phyloP scores from a whole-genome alignment of 2,329 filamentous ascomycete species.

The Diaporthe amygdali region DNA sequence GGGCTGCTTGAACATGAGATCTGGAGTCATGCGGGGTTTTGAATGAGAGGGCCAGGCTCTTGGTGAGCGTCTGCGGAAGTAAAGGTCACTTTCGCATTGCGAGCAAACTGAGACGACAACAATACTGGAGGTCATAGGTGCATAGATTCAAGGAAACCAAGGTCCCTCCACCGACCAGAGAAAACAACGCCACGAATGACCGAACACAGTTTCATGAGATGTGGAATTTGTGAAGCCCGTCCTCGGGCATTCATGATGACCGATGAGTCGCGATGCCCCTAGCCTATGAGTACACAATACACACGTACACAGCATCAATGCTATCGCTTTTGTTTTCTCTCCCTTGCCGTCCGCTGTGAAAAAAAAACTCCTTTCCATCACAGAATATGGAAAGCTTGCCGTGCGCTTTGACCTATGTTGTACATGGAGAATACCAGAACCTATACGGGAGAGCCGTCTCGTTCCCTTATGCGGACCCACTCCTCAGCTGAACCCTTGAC shows the following conservation, averaged over 20 bases:
- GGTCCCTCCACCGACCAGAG: not conserved
- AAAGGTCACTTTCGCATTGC: too few relatives aligned
- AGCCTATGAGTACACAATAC: constrained; percentile 1
- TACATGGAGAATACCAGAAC: not conserved
- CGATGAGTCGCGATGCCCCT: constrained; percentile 20
- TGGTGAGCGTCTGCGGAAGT: too few relatives aligned
- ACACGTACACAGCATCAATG: not conserved
- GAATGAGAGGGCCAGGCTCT: too few relatives aligned
- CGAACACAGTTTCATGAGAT: not conserved
- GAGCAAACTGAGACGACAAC: too few relatives aligned
- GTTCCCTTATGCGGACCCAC: not conserved
- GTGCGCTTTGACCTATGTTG: not conserved
- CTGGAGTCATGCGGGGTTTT: too few relatives aligned
- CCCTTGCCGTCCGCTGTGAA: not conserved
- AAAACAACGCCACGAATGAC: too few relatives aligned
- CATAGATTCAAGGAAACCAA: too few relatives aligned
- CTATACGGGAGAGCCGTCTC: not conserved
- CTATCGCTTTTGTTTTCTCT: not conserved
- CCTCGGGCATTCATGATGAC: not conserved
- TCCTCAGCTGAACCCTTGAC: not conserved
- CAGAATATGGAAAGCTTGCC: not conserved
- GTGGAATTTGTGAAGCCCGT: constrained; percentile 3
- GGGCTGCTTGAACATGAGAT: too few relatives aligned
- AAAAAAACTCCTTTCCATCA: constrained; percentile 2
- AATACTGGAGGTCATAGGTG: too few relatives aligned